Base-by-base conservation (phyloP, 176 grass and related monocot species). In the Oryza brachyantha region DNA sequence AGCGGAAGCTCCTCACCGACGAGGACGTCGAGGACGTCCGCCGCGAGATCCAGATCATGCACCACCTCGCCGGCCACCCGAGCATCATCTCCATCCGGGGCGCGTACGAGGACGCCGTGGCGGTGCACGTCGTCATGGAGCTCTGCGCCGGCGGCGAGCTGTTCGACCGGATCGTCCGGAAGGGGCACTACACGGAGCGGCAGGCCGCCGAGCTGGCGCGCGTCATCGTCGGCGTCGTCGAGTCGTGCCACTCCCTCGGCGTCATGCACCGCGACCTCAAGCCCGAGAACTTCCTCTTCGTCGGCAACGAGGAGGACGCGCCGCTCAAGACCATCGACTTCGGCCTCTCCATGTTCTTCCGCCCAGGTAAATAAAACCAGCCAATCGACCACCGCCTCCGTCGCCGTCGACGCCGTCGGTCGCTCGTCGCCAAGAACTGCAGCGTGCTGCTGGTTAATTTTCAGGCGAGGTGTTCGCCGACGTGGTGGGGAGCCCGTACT, bases 21-120 rank as follows among this genome's bases (percentile, higher is more conserved):
- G 87, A 89, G 82, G 87, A 89, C 77, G 87, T 89, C 5, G 87
- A 89, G 87, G 87, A 89, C 82, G 87, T 89, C n/a, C 77, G 77
- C 0, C 82, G 82, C 16, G 87, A 89, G 82, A 89, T 89, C 87
- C 87, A 89, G 87, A 89, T 89, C 71, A 89, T 89, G 87, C 82
- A 89, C 87, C 87, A 89, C 87, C 82, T 89, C 0, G 82, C 87
- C 2, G 87, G 87, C 1, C 87, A 89, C 82, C 82, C 82, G 0
- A 89, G 69, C 76, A 84, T 89, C 34, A 76, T 89, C 41, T 80
- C 28, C 58, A 89, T 89, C 64, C 11, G 66, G 0, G 87, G 76
- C 7, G 87, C 87, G 0, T 89, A 81, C 65, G 87, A 89, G 71
- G 87, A 89, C 58, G 77, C 81, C 5, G 77, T 84, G 3, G 87